A percentile compares a stretch with the other conserved stretches of the same genome.
These are phyloP conservation scores for sorghum (Sorghum bicolor) DNA, from an alignment of 176 grass and related monocot species.

Conservation along the genomic window Sorghum_bicolor_NCBIv3 NC_012876.2:56694001-56694500, in stretches of 20 bases:
- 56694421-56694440: slow-evolving; percentile 4
- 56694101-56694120: background rate
- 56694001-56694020: background rate
- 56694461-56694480: slow-evolving; percentile 17
- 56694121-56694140: background rate
- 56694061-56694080: background rate
- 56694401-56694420: slow-evolving; percentile 33
- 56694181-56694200: background rate
- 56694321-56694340: background rate
- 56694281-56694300: background rate
- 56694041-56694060: background rate
- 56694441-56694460: background rate
- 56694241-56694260: slow-evolving; percentile 44
- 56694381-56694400: slow-evolving; percentile 33
- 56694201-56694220: slow-evolving; percentile 23
- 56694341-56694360: background rate
- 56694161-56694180: background rate
- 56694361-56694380: slow-evolving; percentile 55
- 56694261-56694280: slow-evolving; percentile 36
- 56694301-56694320: background rate
- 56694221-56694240: slow-evolving; percentile 14
- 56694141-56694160: background rate
- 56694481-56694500: background rate
- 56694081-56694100: background rate
- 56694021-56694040: background rate